phyloP scores from a whole-genome alignment of 2,329 filamentous ascomycete genomes.

The Cladosporium cucumerinum region DNA sequence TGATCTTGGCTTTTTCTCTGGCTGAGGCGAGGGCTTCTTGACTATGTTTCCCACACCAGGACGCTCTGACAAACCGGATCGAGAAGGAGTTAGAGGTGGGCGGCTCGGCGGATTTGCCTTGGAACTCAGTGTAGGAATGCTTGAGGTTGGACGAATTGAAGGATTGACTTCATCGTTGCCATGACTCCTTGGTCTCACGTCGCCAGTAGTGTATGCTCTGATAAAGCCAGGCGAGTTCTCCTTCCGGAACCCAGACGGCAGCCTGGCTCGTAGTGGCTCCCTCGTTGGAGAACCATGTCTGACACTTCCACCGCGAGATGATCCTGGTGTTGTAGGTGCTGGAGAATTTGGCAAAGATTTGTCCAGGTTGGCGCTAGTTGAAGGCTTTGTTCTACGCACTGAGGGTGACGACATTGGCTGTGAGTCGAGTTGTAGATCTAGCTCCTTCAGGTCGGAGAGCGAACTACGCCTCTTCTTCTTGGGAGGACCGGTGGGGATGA shows the following conservation, averaged over 20 bases:
- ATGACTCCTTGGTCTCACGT: constrained; percentile 28
- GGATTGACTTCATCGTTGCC: constrained; percentile 21
- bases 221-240: constrained; percentile 41
- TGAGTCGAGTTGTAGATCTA: constrained; percentile 50
- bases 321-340: constrained; percentile 32
- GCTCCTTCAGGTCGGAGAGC: constrained; percentile 74
- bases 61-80: constrained; percentile 51
- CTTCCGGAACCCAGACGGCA: constrained; percentile 40
- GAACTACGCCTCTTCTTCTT: constrained; percentile 87
- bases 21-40: constrained; percentile 58
- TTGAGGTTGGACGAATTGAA: constrained; percentile 35
- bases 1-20: constrained; percentile 27
- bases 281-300: constrained; percentile 41
- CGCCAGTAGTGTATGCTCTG: constrained; percentile 21
- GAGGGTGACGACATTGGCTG: constrained; percentile 24
- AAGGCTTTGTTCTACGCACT: constrained; percentile 23
- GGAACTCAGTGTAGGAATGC: constrained; percentile 47
- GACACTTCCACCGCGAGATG: constrained; percentile 35
- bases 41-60: constrained; percentile 50
- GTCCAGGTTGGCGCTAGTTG: constrained; percentile 18
- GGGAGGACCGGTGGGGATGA: constrained; percentile 43
- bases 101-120: constrained; percentile 31
- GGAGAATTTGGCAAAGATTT: constrained; percentile 38
- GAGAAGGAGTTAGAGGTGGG: constrained; percentile 39
- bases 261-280: constrained; percentile 32